These are phyloP conservation scores for Neurospora africana DNA, from an alignment of 495 filamentous ascomycete species.

Conservation along the genomic window DNA sequence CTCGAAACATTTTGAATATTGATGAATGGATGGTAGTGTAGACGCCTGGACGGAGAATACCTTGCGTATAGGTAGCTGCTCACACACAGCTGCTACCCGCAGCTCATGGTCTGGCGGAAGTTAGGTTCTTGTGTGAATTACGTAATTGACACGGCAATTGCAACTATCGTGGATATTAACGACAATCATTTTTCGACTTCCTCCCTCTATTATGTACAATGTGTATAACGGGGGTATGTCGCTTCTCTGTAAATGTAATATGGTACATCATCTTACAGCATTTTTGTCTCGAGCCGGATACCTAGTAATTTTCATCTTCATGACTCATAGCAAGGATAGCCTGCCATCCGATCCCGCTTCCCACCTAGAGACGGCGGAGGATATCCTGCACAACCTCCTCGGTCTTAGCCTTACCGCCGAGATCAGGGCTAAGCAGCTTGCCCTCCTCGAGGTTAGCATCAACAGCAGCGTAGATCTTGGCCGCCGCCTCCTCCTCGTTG, in stretches of 20 bases:
- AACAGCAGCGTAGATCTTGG: conserved; percentile 79
- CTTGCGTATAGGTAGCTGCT: background rate
- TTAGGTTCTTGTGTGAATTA: background rate
- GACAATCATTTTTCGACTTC: background rate
- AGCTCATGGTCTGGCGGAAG: background rate
- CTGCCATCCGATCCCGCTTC: background rate
- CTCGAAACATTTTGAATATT: background rate
- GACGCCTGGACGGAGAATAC: background rate
- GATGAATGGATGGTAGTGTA: background rate
- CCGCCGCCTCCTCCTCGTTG: conserved; percentile 73
- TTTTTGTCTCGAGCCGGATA: background rate
- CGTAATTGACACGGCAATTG: background rate
- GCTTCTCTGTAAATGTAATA: background rate
- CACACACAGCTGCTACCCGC: background rate
- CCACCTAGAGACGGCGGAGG: conserved; percentile 60
- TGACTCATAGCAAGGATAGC: background rate
- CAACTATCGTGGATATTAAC: background rate
- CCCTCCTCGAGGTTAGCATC: conserved; percentile 85
- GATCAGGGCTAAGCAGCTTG: conserved; percentile 72
- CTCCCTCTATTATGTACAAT: background rate
- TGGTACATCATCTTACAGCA: background rate
- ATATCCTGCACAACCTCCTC: conserved; percentile 87
- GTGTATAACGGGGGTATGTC: background rate
- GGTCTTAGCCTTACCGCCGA: conserved; percentile 82
- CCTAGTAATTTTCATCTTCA: background rate